Evolutionary conservation across 352 stramenopile species (phyloP), one percentile per base, ranked within the genome.

Genomic region (Globisporangium uncinulatum): DNA sequence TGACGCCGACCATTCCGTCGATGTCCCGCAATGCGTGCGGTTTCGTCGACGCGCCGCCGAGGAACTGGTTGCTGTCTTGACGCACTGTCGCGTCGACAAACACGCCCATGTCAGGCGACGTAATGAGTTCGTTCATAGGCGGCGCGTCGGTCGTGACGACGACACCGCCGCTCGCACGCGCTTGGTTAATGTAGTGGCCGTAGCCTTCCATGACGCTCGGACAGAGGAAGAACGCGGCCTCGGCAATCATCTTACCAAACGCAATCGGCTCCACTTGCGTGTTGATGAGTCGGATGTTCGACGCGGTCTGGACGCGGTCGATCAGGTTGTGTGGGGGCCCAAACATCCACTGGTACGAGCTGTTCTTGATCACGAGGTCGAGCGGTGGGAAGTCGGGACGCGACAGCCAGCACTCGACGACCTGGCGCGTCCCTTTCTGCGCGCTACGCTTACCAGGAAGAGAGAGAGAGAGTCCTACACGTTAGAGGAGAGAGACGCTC

Each of bases 171-270:
- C 72, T 70, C 0, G 74, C 74, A 20, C 76, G 63, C 20, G 74
- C 76, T 52, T 87, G 76, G 54, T 87, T 87, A 44, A 87, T 81
- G 56, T 85, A 87, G 56, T 87, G 74, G 24, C 76, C 76, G 61
- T 83, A 85, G 20, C 73, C 73, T 42, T 86, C 76, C 48, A 74
- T 65, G 15, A 70, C 54, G 59, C 76, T 86, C 20, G 76, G 63
- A 41, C 76, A 83, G 57, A 86, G 61, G 45, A 83, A 83, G 41
- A 72, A 77, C 5, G 71, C 37, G 4, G 64, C 55, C 24, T 80
- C 69, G 4, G 67, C 58, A 43, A 84, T 68, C 10, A 86, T 19
- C 14, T 64, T 68, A 8, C 71, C 74, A 21, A 81, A 86, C 29
- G 24, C 24, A 29, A 29, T 29, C 24, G 46, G 72, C 39, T 50